Evolutionary conservation across 208 protist genomes (phyloP).

Genomic region (Lotmaria passim): DNA sequence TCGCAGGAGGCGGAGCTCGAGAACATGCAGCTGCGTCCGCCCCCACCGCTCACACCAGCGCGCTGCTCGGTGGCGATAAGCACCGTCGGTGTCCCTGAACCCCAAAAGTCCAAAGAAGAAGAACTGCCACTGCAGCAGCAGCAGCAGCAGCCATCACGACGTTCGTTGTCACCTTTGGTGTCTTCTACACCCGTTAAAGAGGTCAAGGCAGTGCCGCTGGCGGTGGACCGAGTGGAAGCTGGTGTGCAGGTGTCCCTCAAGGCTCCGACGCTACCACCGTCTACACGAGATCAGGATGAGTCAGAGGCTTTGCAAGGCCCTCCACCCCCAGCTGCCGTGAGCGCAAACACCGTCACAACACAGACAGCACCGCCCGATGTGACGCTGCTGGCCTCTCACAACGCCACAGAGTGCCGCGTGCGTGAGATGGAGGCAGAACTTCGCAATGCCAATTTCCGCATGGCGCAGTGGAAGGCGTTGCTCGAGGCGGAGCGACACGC

Average conservation of each 20-base stretch:
- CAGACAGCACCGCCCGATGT: not conserved
- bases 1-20: constrained; percentile 18
- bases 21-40: constrained; percentile 14
- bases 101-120: no score
- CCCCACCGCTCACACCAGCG: constrained; percentile 9
- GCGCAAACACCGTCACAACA: not conserved
- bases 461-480: constrained; percentile 37
- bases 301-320: not conserved
- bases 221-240: not conserved
- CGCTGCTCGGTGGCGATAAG: constrained; percentile 1
- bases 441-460: constrained; percentile 34
- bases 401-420: constrained; percentile 6
- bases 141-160: not conserved
- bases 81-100: not conserved
- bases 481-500: constrained; percentile 42
- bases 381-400: not conserved
- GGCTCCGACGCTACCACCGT: not conserved
- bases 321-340: not conserved
- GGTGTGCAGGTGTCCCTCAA: not conserved
- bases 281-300: no score
- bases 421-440: constrained; percentile 36
- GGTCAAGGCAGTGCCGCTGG: not conserved
- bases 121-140: not conserved
- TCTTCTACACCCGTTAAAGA: constrained; percentile 12
- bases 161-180: constrained; percentile 5